Evolutionary conservation across 495 filamentous ascomycete genomes (phyloP).

Genomic region (Penicillium lagena): DNA sequence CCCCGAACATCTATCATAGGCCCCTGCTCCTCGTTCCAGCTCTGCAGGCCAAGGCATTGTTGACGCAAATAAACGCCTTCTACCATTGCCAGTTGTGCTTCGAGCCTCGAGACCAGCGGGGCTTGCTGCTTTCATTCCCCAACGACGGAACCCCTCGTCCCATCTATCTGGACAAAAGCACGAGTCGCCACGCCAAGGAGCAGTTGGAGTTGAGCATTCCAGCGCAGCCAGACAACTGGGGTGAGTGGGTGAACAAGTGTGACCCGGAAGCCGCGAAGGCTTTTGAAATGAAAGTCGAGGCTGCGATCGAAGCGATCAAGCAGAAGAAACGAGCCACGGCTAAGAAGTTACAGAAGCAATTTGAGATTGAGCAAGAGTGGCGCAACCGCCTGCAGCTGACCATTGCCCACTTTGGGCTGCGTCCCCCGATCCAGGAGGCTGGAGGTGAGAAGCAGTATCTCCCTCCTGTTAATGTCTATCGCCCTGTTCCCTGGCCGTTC

Average conservation of each 20-base stretch:
- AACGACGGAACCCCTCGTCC: conserved; percentile 52
- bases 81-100: conserved; percentile 43
- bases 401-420: neutral
- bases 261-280: conserved; percentile 34
- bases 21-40: conserved; percentile 60
- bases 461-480: conserved; percentile 20
- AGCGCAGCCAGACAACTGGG: neutral
- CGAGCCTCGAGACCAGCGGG: conserved; percentile 35
- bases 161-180: conserved; percentile 54
- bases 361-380: neutral
- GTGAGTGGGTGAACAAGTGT: conserved; percentile 33
- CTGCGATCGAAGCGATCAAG: conserved; percentile 36
- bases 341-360: neutral
- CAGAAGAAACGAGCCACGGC: neutral
- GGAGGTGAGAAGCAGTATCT: neutral
- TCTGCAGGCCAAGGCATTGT: conserved; percentile 50
- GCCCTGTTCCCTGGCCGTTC: conserved; percentile 39
- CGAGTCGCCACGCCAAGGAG: conserved; percentile 23
- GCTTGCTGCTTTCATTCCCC: conserved; percentile 53
- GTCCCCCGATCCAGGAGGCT: neutral
- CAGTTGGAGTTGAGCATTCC: conserved; percentile 29
- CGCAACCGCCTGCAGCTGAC: too few species aligned
- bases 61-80: conserved; percentile 51
- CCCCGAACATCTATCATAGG: conserved; percentile 29
- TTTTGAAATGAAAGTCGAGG: conserved; percentile 46